These are phyloP conservation scores for Metarhizium rileyi DNA, from an alignment of 2,329 filamentous ascomycete genomes.

Conservation along the genomic window DNA sequence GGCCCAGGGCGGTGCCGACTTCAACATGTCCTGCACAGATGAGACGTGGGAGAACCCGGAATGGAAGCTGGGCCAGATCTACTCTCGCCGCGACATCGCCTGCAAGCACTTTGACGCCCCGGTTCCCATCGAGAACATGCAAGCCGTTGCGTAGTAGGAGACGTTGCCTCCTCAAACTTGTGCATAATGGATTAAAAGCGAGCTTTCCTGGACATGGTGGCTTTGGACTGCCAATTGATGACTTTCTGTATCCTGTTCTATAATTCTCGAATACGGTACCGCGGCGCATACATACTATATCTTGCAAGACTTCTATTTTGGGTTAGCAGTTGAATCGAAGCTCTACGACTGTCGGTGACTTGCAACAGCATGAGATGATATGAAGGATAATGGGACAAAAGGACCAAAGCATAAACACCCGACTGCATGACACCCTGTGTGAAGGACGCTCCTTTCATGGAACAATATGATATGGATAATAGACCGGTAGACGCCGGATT, in stretches of 20 bases:
- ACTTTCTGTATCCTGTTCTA: background rate
- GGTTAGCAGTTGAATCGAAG: background rate
- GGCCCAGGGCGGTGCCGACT: slow-evolving; percentile 16
- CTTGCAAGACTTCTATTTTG: background rate
- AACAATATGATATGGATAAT: background rate
- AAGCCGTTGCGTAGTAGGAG: slow-evolving; percentile 17
- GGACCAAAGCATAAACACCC: background rate
- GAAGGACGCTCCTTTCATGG: background rate
- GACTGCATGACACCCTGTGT: background rate
- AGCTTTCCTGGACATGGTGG: background rate
- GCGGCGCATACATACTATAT: slow-evolving; percentile 2
- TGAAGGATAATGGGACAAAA: background rate
- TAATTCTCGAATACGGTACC: background rate
- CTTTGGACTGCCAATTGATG: background rate
- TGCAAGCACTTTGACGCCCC: slow-evolving; percentile 18
- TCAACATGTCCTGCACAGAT: slow-evolving; percentile 21
- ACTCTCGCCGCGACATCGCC: slow-evolving; percentile 18
- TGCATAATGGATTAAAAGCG: background rate
- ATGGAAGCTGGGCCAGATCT: slow-evolving; percentile 22
- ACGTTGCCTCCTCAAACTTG: background rate
- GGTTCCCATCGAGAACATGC: slow-evolving; percentile 17
- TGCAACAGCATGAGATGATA: background rate
- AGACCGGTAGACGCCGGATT: background rate
- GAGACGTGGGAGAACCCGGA: slow-evolving; percentile 18
- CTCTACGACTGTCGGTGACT: background rate